Conservation (phyloP, 2,329 filamentous ascomycete genomes). For the Ophiostoma fasciatum region DNA sequence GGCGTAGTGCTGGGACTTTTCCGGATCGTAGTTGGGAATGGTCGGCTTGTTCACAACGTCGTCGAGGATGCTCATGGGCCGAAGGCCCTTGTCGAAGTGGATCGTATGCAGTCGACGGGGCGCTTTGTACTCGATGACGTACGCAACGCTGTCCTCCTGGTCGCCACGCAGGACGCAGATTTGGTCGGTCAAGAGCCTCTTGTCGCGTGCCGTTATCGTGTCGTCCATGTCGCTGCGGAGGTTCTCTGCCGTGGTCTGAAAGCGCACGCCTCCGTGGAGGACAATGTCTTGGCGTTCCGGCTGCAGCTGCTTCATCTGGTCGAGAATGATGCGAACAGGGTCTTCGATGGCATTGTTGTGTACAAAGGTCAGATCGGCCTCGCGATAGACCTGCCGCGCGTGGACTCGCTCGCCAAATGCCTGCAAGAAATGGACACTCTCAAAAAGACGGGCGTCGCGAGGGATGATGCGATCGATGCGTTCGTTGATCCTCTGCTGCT, state of each 20-base stretch:
- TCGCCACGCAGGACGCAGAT: conserved; percentile 17
- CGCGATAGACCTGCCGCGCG: conserved; percentile 11
- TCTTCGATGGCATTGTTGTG: conserved; percentile 13
- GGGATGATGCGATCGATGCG: conserved; percentile 13
- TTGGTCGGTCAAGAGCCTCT: conserved; percentile 19
- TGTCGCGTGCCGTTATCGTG: neutral
- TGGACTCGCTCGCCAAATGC: conserved; percentile 13
- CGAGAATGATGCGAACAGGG: conserved; percentile 4
- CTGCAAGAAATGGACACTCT: conserved; percentile 13
- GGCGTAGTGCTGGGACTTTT: conserved; percentile 3
- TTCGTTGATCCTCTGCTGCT: conserved; percentile 10
- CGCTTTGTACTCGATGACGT: conserved; percentile 29
- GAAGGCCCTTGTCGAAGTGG: conserved; percentile 27
- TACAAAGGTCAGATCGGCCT: conserved; percentile 11
- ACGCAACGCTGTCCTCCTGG: conserved; percentile 14
- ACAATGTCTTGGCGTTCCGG: conserved; percentile 8
- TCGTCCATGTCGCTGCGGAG: conserved; percentile 3
- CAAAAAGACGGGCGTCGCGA: conserved; percentile 14
- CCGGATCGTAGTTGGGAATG: conserved; percentile 11
- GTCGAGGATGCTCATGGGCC: conserved; percentile 24
- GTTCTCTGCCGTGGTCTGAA: conserved; percentile 6
- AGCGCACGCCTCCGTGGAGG: conserved; percentile 16
- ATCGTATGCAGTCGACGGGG: conserved; percentile 29
- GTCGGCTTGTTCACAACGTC: conserved; percentile 17
- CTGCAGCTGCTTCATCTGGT: neutral